phyloP scores from a whole-genome alignment of 306 rosid species.

The Quercus engelmannii region DNA sequence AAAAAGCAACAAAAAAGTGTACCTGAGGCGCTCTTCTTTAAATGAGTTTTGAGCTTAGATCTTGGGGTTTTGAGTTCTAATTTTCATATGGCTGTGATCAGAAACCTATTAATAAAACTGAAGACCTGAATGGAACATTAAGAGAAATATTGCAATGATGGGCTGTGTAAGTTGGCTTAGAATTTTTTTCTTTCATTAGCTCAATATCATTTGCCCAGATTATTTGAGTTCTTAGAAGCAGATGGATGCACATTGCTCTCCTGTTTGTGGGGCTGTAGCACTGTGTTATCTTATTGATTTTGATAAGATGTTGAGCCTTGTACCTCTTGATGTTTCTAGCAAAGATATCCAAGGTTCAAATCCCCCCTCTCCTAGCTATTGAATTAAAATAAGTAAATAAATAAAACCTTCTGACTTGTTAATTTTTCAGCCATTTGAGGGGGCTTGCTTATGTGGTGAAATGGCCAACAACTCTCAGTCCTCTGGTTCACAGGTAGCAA shows the following conservation, averaged over 20 bases:
- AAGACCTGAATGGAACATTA: not conserved
- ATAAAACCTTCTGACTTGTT: not conserved
- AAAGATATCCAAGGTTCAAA: no score
- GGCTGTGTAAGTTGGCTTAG: not conserved
- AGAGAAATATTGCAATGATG: not conserved
- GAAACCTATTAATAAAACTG: not conserved
- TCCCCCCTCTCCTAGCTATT: no score
- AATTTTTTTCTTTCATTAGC: not conserved
- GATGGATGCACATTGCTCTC: not conserved
- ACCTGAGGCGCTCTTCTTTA: not conserved
- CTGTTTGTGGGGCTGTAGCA: not conserved
- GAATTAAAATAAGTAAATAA: no score
- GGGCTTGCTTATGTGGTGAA: slow-evolving; percentile 31
- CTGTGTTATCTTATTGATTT: not conserved
- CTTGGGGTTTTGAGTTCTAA: not conserved
- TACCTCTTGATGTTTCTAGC: no score
- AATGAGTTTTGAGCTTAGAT: not conserved
- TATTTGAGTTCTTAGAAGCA: not conserved
- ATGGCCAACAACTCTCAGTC: slow-evolving; percentile 81
- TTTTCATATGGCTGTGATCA: not conserved
- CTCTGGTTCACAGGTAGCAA: slow-evolving; percentile 65
- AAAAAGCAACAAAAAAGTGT: no score
- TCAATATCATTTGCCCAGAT: not conserved
- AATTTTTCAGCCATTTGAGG: slow-evolving; percentile 22
- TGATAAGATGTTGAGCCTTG: not conserved